phyloP scores from a whole-genome alignment of 2,329 filamentous ascomycete species.

The Furcasterigmium furcatum region DNA sequence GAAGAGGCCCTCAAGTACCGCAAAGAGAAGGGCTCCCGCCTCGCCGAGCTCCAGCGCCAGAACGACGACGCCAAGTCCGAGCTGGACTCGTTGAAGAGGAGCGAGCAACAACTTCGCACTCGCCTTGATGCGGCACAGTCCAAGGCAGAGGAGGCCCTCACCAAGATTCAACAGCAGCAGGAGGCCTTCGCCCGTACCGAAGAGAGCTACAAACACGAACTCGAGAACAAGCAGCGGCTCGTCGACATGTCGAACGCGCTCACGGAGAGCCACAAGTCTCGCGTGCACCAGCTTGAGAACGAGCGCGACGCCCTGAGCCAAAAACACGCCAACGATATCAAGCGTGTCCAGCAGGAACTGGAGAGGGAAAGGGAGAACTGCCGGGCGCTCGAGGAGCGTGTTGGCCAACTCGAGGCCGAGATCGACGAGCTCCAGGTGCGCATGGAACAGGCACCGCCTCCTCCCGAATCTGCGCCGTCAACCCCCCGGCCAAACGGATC shows the following conservation, averaged over 20 bases:
- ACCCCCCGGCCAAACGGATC: conserved; percentile 60
- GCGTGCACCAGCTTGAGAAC: conserved; percentile 66
- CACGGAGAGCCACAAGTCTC: conserved; percentile 66
- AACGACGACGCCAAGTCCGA: conserved; percentile 81
- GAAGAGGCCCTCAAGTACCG: conserved; percentile 85
- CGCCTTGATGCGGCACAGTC: conserved; percentile 80
- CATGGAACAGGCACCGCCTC: conserved; percentile 36
- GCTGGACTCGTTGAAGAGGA: conserved; percentile 74
- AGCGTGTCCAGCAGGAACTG: conserved; percentile 53
- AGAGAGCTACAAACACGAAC: conserved; percentile 81
- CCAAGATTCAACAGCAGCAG: conserved; percentile 80
- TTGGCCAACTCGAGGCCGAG: conserved; percentile 49
- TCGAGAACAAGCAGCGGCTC: conserved; percentile 76
- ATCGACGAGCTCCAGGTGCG: conserved; percentile 50
- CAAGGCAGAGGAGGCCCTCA: conserved; percentile 81
- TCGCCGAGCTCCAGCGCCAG: conserved; percentile 82
- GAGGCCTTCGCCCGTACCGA: conserved; percentile 80
- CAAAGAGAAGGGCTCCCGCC: conserved; percentile 89
- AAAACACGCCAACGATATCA: conserved; percentile 59
- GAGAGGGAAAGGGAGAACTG: conserved; percentile 49
- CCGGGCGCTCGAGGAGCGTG: conserved; percentile 42
- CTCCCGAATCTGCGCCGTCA: conserved; percentile 47
- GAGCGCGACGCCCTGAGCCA: conserved; percentile 60
- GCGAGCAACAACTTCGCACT: conserved; percentile 75
- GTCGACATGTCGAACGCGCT: conserved; percentile 79